These are phyloP conservation scores for Scopulariopsis brevicaulis DNA, from an alignment of 2,329 filamentous ascomycete species.

Conservation along the genomic window DNA sequence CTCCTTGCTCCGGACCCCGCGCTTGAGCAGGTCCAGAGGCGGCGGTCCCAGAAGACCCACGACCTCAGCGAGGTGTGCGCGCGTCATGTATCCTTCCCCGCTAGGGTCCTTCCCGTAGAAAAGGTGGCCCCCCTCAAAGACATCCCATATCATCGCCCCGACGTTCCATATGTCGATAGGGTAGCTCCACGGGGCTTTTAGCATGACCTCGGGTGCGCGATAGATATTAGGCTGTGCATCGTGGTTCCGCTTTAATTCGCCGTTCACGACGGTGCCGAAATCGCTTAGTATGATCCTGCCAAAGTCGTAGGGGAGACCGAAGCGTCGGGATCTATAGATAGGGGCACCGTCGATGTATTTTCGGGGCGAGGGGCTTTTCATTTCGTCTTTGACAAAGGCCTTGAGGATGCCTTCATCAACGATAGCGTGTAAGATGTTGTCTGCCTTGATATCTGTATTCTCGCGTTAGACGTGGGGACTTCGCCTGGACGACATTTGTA, in stretches of 20 bases:
- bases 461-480: background rate
- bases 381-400: conserved; percentile 7
- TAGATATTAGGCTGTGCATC: conserved; percentile 18
- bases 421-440: conserved; percentile 20
- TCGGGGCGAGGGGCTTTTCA: conserved; percentile 12
- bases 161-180: conserved; percentile 15
- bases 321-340: conserved; percentile 11
- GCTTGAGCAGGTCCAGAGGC: conserved; percentile 12
- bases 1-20: conserved; percentile 9
- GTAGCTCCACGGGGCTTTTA: conserved; percentile 17
- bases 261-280: conserved; percentile 15
- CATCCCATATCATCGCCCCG: conserved; percentile 18
- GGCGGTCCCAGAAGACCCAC: conserved; percentile 16
- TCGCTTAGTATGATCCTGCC: conserved; percentile 15
- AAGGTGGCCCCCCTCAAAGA: conserved; percentile 16
- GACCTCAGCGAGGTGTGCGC: conserved; percentile 16
- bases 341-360: conserved; percentile 13
- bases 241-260: conserved; percentile 12
- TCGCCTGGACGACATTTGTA: background rate
- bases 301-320: conserved; percentile 12
- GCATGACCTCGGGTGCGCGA: conserved; percentile 17
- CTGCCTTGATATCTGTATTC: conserved; percentile 25
- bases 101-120: conserved; percentile 10
- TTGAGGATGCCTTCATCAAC: conserved; percentile 6
- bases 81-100: conserved; percentile 11